Conservation (phyloP, 1,139 yeast species). For the Taphrina deformans region DNA sequence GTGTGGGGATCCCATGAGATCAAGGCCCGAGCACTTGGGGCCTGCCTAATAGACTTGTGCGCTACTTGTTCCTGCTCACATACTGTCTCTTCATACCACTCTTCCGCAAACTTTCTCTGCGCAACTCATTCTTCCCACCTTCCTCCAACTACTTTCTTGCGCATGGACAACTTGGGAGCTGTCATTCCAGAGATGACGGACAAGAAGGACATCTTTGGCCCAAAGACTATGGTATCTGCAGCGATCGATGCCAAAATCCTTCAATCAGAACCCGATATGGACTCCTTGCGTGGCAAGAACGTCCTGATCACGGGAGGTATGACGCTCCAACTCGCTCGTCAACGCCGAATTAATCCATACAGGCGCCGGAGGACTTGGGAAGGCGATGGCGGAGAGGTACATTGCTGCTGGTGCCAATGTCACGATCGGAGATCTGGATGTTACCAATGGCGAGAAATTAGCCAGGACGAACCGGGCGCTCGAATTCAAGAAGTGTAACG, state of each 20-base stretch:
- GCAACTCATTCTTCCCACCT: no score
- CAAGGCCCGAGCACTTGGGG: background rate
- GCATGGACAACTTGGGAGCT: background rate
- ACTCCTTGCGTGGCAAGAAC: conserved; percentile 8
- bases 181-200: background rate
- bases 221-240: conserved; percentile 11
- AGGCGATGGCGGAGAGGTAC: conserved; percentile 23
- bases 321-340: no score
- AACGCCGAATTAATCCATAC: background rate
- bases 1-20: background rate
- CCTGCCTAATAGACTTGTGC: no score
- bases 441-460: conserved; percentile 12
- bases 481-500: conserved; percentile 21
- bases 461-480: conserved; percentile 8
- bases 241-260: background rate
- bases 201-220: background rate
- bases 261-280: background rate
- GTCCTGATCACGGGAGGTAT: conserved; percentile 31
- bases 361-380: conserved; percentile 30
- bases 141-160: background rate
- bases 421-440: conserved; percentile 29
- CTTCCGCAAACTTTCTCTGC: no score
- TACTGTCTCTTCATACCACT: no score
- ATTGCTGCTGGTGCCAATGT: conserved; percentile 24
- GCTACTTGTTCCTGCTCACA: no score